Base-by-base conservation (phyloP, 2,329 filamentous ascomycete genomes). In the Aspergillus unguis region DNA sequence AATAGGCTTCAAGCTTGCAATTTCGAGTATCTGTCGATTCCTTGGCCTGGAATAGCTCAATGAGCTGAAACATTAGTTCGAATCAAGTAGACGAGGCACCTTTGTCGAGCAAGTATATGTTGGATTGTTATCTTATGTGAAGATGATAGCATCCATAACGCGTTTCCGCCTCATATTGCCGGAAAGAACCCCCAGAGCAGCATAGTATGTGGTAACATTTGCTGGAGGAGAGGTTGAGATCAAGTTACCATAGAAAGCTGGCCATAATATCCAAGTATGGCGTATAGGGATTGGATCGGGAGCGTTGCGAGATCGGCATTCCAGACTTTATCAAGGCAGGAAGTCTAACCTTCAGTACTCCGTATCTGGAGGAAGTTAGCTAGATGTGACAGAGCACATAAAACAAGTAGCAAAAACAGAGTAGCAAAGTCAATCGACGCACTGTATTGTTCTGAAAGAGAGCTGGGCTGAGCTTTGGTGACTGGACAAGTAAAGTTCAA, bases 401-500 rank as follows among this genome's bases (percentile, higher is more conserved):
- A 36, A 38, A 33, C n/a, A 26, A 38, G 11, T 5, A n/a, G 10
- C 28, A 8, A 44, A 25, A 32, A 32, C 11, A 3, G 9, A 38
- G 5, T 23, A n/a, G 6, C n/a, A 38, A n/a, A n/a, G 36, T 4
- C n/a, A 23, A 25, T 17, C 17, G 7, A 23, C 8, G 25, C n/a
- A 29, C 5, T 23, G 25, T 11, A 10, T 1, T 26, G 6, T 8
- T 17, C 17, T 17, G 38, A 41, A 41, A 11, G 38, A 28, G 35
- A 28, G 38, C 17, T 31, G 27, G 17, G 23, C 6, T 29, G 40
- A 23, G 17, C n/a, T 37, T 27, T 23, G 32, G 33, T 45, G 35
- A 27, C 33, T 31, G 33, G 29, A 23, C n/a, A 54, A 47, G 29
- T 50, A 38, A 51, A 9, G 46, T 48, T 49, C 47, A 28, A 46